Evolutionary conservation across 257 asterid species (phyloP).

Genomic region (Solanum appendiculatum): DNA sequence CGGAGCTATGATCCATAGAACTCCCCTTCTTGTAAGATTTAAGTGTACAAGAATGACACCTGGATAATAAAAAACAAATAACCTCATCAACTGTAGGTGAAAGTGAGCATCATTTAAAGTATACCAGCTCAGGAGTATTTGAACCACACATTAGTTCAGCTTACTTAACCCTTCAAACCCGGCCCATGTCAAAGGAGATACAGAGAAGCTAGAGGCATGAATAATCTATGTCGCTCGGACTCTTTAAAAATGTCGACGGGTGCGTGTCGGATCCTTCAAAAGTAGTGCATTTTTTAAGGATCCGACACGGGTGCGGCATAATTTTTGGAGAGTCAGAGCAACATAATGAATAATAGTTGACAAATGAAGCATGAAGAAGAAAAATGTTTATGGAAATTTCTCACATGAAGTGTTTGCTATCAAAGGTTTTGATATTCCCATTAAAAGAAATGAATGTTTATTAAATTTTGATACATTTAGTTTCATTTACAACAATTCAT

Average conservation of each 20-base stretch:
- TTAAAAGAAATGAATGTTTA: not conserved
- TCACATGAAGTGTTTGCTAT: not conserved
- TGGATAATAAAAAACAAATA: not conserved
- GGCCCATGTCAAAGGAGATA: not conserved
- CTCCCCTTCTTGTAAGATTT: not conserved
- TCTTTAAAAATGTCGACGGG: too few species aligned
- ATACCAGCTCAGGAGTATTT: not conserved
- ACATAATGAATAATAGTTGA: not conserved
- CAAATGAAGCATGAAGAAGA: not conserved
- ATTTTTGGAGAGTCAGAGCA: too few species aligned
- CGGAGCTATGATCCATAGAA: conserved; percentile 17
- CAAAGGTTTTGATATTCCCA: not conserved
- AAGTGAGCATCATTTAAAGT: not conserved
- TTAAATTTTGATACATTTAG: not conserved
- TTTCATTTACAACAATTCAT: not conserved
- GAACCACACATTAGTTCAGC: not conserved
- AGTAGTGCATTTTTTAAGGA: too few species aligned
- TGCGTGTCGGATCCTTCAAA: too few species aligned
- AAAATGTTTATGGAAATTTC: not conserved
- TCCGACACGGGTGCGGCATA: too few species aligned
- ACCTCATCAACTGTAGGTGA: not conserved
- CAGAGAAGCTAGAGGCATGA: not conserved
- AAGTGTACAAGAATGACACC: not conserved
- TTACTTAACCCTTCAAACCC: not conserved
- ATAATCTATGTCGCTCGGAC: too few species aligned